Percentiles rank a stretch among this genome's conserved stretches.
phyloP scores from a whole-genome alignment of 2,329 filamentous ascomycete species.

The Stemphylium vesicarium region DNA sequence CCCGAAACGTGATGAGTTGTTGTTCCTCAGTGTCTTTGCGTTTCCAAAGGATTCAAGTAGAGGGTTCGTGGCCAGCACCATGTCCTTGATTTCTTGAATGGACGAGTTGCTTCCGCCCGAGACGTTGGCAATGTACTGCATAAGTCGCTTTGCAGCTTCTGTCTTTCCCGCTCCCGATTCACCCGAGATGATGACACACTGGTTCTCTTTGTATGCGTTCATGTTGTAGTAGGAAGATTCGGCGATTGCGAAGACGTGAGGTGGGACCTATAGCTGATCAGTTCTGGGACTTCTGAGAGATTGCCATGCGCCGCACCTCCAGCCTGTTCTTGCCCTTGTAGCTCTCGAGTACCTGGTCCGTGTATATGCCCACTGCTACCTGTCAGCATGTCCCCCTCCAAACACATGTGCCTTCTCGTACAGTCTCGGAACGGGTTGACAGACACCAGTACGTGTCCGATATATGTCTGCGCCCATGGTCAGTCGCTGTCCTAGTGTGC shows the following conservation, averaged over 20 bases:
- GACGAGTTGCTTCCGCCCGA: conserved; percentile 84
- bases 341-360: conserved; percentile 87
- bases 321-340: conserved; percentile 97
- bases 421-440: conserved; percentile 96
- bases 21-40: conserved; percentile 96
- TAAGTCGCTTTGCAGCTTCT: conserved; percentile 96
- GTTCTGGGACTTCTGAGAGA: background rate
- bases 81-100: conserved; percentile 97
- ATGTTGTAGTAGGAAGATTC: conserved; percentile 99
- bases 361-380: conserved; percentile 85
- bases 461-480: conserved; percentile 74
- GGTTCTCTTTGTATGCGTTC: conserved; percentile 99
- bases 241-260: conserved; percentile 96
- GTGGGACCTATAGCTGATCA: conserved; percentile 65
- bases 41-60: conserved; percentile 97
- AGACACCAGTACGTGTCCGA: conserved; percentile 98
- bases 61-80: conserved; percentile 98
- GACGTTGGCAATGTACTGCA: conserved; percentile 99
- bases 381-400: conserved; percentile 45
- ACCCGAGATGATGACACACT: conserved; percentile 98
- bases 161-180: conserved; percentile 99
- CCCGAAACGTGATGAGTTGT: conserved; percentile 97
- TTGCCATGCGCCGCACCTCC: conserved; percentile 58
- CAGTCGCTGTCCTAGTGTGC: conserved; percentile 27
- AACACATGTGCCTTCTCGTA: conserved; percentile 49